A percentile compares a stretch with the other conserved stretches of the same genome.
Conservation (phyloP, 768 basidiomycete species). For the Pleurotus eryngii region DNA sequence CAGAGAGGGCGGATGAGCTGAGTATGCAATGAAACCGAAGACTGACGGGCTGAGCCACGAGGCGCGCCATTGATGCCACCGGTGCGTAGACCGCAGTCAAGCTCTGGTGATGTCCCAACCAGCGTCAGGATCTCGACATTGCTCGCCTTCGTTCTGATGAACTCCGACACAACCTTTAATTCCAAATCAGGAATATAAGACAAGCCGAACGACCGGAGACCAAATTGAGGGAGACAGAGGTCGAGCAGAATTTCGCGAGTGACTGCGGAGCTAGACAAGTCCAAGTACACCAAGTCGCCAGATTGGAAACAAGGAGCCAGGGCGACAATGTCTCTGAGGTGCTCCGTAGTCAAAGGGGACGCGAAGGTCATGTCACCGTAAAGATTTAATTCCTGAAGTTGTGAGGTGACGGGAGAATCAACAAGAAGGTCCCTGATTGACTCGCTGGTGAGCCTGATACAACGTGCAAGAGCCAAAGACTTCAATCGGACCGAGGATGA, state of each 20-base stretch:
- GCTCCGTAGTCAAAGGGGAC: slow-evolving; percentile 62
- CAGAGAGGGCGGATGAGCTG: slow-evolving; percentile 79
- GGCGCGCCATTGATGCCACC: slow-evolving; percentile 24
- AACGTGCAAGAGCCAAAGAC: slow-evolving; percentile 82
- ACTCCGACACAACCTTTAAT: slow-evolving; percentile 61
- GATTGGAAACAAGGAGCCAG: slow-evolving; percentile 76
- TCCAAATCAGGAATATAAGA: slow-evolving; percentile 78
- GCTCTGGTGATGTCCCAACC: slow-evolving; percentile 70
- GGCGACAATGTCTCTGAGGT: slow-evolving; percentile 65
- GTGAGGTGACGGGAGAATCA: slow-evolving; percentile 56
- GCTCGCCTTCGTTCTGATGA: slow-evolving; percentile 63
- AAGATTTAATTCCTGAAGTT: slow-evolving; percentile 76
- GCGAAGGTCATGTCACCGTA: slow-evolving; percentile 87
- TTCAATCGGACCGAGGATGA: slow-evolving; percentile 66
- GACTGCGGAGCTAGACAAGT: slow-evolving; percentile 82
- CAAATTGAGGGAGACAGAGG: slow-evolving; percentile 59
- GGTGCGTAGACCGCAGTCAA: slow-evolving; percentile 52
- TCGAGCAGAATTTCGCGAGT: slow-evolving; percentile 52
- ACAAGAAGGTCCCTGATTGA: slow-evolving; percentile 74
- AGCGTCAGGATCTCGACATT: slow-evolving; percentile 87
- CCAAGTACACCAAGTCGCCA: slow-evolving; percentile 80
- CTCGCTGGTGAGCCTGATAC: slow-evolving; percentile 77
- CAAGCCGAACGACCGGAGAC: slow-evolving; percentile 84
- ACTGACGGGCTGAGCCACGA: slow-evolving; percentile 53
- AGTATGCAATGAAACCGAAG: slow-evolving; percentile 73